Evolutionary conservation across 306 rosid genomes (phyloP), one percentile per base, ranked within the genome.

Genomic region (Corylus americana): DNA sequence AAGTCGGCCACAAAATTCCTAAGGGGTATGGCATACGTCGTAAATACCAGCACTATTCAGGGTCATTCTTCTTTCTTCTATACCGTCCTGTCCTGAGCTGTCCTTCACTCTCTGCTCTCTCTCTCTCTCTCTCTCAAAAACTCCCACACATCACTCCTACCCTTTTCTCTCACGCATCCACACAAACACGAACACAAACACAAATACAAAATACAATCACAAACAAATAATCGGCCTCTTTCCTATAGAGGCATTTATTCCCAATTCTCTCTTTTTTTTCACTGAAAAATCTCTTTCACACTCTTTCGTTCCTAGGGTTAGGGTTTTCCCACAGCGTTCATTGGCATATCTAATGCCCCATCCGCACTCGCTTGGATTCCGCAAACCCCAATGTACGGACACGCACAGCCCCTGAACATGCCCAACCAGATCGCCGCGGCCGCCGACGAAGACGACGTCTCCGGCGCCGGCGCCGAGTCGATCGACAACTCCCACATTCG

Each of bases 311-410:
- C 11, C 48, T 73, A 80, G 70, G 69, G 76, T 81, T 85, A 79
- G 88, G 84, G 86, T 79, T 86, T 68, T 77, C 79, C 31, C 35
- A 17, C 44, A 20, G 74, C 55, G n/a, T 62, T 29, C 44, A 27
- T n/a, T 51, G 49, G 12, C 17, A 53, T 75, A 78, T 89, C 75
- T 88, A 77, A 88, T 85, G 89, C 96, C 75, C 76, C 83, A 17
- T 57, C 67, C 68, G 17, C 80, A 85, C 81, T 88, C 20, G 47
- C 82, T 79, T 80, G 81, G 55, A 72, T 77, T 75, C 77, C 50
- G 29, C 67, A 55, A 22, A 64, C 31, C 77, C 79, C 86, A 85
- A 94, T 92, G 98, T 94, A 88, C 90, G 88, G 83, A 55, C 90
- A 88, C 84, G 44, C 84, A 47, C 86, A 83, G 55, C 25, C 94